Base-by-base conservation (phyloP, 495 filamentous ascomycete species). In the Podospora sp. region DNA sequence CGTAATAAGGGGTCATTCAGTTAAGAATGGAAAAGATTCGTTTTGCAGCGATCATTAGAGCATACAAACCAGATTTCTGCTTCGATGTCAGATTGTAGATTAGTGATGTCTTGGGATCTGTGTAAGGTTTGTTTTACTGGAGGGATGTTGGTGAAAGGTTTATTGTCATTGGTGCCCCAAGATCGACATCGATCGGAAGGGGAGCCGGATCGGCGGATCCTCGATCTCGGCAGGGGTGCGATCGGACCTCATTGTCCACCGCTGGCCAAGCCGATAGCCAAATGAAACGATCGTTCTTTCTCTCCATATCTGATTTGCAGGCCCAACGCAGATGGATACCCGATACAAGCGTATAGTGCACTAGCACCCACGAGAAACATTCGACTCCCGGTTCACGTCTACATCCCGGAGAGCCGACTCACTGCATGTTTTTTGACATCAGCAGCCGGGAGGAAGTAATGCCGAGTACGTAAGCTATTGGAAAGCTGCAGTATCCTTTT, bases 1-100 rank as follows among this genome's bases (percentile, higher is more conserved):
- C 69, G 69, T 73, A 69, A 73, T 68, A 35, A 24, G 66, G 71
- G 71, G 58, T 65, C 33, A 62, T 67, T 62, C 65, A 71, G 65
- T 62, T 65, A 56, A 71, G 69, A 71, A 63, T 71, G 69, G 58
- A 68, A 64, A 66, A 66, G 53, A 68, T 22, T 65, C 53, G 60
- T 58, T 62, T 68, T 33, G 21, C 26, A 21, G 58, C 4, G 8
- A 33, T 8, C 29, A 33, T 33, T 3, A 33, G 8, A 8, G 29
- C n/a, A n/a, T n/a, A 33, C 29, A 33, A 3, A 4, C 4, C 8
- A 33, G 4, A 33, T 8, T 3, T 33, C 8, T 8, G 3, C 29
- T 33, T 33, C 29, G 8, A 8, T 33, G 29, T 33, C 29, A 33
- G 29, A 33, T 33, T 33, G 29, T 33, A 33, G 3, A 33, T 8